Evolutionary conservation across 2,329 filamentous ascomycete species (phyloP).

Genomic region (Dactylellina cionopaga): DNA sequence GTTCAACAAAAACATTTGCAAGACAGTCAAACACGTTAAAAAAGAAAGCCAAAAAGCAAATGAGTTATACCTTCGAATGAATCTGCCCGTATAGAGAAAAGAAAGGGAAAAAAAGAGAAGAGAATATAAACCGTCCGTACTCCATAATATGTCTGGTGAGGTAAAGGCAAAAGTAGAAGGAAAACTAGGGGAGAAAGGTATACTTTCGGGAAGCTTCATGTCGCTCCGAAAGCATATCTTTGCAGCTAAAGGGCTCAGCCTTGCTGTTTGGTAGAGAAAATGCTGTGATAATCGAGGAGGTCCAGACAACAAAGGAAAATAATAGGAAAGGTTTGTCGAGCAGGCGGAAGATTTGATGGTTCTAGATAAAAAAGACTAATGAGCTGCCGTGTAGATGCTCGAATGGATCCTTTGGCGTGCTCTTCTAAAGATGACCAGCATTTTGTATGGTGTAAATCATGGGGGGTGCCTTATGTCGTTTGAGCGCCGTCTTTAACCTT

Average conservation of each 20-base stretch:
- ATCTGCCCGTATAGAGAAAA: constrained; percentile 37
- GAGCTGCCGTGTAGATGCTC: too few relatives aligned
- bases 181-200: constrained; percentile 9
- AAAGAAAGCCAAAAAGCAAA: constrained; percentile 37
- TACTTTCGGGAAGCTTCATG: constrained; percentile 25
- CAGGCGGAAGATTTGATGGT: not conserved
- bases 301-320: constrained; percentile 49
- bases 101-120: constrained; percentile 21
- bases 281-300: constrained; percentile 3
- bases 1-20: constrained; percentile 29
- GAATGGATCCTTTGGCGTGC: too few relatives aligned
- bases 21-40: constrained; percentile 28
- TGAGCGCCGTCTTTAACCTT: not conserved
- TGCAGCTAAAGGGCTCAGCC: constrained; percentile 16
- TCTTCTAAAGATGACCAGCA: constrained; percentile 37
- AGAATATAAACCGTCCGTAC: constrained; percentile 49
- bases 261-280: not conserved
- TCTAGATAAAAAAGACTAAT: not conserved
- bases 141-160: constrained; percentile 50
- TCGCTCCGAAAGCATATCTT: constrained; percentile 16
- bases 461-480: not conserved
- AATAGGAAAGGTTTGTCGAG: not conserved
- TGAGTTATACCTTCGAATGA: constrained; percentile 52
- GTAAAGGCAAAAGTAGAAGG: constrained; percentile 27
- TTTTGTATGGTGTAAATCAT: constrained; percentile 19